A percentile compares a stretch with the other conserved stretches of the same genome.
Conservation (phyloP, 1,284 basidiomycete species). For the Meira miltonrushii region DNA sequence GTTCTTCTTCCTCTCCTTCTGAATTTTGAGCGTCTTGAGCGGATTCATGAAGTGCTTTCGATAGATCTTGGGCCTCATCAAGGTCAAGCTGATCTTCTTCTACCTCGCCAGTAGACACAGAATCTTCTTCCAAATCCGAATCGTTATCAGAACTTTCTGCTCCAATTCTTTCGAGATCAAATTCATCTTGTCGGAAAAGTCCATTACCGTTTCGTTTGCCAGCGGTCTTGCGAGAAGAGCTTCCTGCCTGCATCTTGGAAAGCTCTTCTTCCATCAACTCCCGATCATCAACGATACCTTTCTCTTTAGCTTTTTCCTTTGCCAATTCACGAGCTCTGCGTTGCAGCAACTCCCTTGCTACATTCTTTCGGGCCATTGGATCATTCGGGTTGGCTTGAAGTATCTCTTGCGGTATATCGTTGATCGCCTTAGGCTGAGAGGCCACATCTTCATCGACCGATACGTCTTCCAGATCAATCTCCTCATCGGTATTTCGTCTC, state of each 20-base stretch:
- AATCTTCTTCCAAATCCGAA: conserved; percentile 5
- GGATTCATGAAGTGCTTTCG: neutral
- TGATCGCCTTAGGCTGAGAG: neutral
- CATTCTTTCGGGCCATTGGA: conserved; percentile 25
- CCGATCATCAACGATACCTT: conserved; percentile 28
- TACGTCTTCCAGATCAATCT: conserved; percentile 45
- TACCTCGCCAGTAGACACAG: neutral
- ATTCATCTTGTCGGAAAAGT: neutral
- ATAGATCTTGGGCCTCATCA: conserved; percentile 1
- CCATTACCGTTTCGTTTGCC: neutral
- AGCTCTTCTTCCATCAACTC: conserved; percentile 20
- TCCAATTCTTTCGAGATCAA: conserved; percentile 16
- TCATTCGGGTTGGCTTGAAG: conserved; percentile 15
- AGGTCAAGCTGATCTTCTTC: neutral
- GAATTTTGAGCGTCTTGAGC: conserved; percentile 12
- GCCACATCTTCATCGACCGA: conserved; percentile 22
- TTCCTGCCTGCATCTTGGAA: neutral
- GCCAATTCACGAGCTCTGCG: conserved; percentile 35
- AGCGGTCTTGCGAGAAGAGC: neutral
- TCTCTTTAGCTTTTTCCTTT: conserved; percentile 30
- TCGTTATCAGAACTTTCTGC: conserved; percentile 22
- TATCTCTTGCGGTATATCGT: neutral
- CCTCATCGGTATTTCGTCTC: conserved; percentile 13
- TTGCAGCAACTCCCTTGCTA: conserved; percentile 26
- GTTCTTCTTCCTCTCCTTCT: conserved; percentile 25